phyloP scores from a whole-genome alignment of 108 stramenopile genomes.

The Schizochytrium sp. region DNA sequence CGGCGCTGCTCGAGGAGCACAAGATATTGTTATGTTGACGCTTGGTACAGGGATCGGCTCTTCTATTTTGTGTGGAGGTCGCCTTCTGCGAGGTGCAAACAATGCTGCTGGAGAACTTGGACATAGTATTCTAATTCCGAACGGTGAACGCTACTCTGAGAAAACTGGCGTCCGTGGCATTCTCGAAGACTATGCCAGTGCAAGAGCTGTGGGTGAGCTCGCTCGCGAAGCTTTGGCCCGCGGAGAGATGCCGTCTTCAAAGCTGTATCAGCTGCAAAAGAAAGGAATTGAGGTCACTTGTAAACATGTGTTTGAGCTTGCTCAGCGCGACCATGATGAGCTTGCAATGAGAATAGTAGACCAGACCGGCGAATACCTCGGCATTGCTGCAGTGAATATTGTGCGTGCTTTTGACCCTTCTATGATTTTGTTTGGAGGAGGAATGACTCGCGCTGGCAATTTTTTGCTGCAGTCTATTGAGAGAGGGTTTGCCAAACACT shows the following conservation, averaged over 20 bases:
- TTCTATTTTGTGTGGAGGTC: background rate
- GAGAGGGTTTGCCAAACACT: background rate
- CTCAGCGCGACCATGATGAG: background rate
- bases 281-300: background rate
- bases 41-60: slow-evolving; percentile 54
- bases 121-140: slow-evolving; percentile 21
- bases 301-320: background rate
- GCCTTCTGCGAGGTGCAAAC: background rate
- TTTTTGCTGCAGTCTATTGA: background rate
- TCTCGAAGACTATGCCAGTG: slow-evolving; percentile 45
- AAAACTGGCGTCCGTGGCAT: slow-evolving; percentile 52
- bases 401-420: background rate
- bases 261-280: background rate
- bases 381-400: background rate
- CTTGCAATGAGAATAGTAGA: background rate
- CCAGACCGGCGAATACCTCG: slow-evolving; percentile 10
- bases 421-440: slow-evolving; percentile 16
- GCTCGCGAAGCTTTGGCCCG: background rate
- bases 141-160: background rate
- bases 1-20: background rate
- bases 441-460: slow-evolving; percentile 3
- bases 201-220: background rate
- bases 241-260: background rate
- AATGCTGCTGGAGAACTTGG: slow-evolving; percentile 25
- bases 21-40: background rate